A percentile compares a stretch with the other conserved stretches of the same genome.
Conservation (phyloP, 257 asterid species). For the Primulina tabacum region DNA sequence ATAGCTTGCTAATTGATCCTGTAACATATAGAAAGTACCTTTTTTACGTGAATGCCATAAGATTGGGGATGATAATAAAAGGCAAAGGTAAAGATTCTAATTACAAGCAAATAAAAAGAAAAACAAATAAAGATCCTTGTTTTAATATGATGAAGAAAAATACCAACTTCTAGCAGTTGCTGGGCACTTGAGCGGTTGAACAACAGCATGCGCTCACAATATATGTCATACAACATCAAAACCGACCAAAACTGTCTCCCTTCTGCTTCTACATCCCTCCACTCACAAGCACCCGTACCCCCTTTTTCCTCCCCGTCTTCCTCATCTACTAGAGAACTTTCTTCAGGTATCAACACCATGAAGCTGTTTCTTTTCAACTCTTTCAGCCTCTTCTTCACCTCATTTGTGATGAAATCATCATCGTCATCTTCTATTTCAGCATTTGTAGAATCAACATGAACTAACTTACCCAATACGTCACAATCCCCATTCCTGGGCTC, state of each 20-base stretch:
- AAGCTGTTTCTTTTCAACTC: constrained; percentile 87
- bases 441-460: constrained; percentile 44
- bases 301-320: constrained; percentile 68
- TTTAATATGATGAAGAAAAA: constrained; percentile 15
- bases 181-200: constrained; percentile 67
- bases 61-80: background rate
- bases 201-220: constrained; percentile 73
- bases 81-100: background rate
- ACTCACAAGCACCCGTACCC: constrained; percentile 66
- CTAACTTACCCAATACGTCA: constrained; percentile 48
- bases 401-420: constrained; percentile 86
- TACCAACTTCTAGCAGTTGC: constrained; percentile 81
- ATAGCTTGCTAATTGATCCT: background rate
- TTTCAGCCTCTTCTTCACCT: constrained; percentile 92
- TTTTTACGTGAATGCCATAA: background rate
- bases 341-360: constrained; percentile 95
- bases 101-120: background rate
- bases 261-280: constrained; percentile 89
- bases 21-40: background rate
- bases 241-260: constrained; percentile 83
- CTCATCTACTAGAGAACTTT: constrained; percentile 57
- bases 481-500: constrained; percentile 41
- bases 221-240: constrained; percentile 82
- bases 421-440: constrained; percentile 79
- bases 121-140: background rate